These are phyloP conservation scores for Triticum urartu DNA, from an alignment of 176 grass and related monocot genomes.

Conservation along the genomic window DNA sequence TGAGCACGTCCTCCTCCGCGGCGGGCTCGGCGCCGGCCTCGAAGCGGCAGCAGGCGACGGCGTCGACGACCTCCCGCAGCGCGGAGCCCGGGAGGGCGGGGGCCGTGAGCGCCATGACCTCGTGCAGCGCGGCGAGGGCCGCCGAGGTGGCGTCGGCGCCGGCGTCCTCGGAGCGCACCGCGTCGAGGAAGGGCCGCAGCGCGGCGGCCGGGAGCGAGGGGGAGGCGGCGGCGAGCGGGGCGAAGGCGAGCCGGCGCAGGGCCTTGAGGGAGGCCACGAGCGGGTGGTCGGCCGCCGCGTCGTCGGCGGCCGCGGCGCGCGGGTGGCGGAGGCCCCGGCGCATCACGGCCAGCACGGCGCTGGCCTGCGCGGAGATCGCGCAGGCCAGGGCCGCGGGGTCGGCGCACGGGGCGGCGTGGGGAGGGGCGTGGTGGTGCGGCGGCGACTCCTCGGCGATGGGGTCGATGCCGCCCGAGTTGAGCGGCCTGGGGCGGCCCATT, in stretches of 20 bases:
- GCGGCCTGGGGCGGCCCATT: slow-evolving; percentile 61
- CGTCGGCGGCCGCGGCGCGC: slow-evolving; percentile 42
- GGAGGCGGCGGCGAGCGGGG: slow-evolving; percentile 22
- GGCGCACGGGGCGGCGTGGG: not conserved
- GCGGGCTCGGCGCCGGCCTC: slow-evolving; percentile 63
- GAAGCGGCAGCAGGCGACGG: slow-evolving; percentile 75
- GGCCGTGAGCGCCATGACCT: slow-evolving; percentile 62
- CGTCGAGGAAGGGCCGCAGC: slow-evolving; percentile 80
- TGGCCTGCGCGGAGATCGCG: slow-evolving; percentile 74
- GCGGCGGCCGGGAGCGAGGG: slow-evolving; percentile 34
- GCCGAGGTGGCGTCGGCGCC: slow-evolving; percentile 75
- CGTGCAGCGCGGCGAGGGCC: slow-evolving; percentile 62
- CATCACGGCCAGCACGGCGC: slow-evolving; percentile 85
- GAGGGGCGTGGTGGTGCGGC: not conserved
- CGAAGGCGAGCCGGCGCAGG: slow-evolving; percentile 78
- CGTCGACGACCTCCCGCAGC: slow-evolving; percentile 75
- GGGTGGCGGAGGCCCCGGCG: slow-evolving; percentile 67
- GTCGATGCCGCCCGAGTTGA: slow-evolving; percentile 48
- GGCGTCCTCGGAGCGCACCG: slow-evolving; percentile 72
- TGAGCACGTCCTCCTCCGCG: slow-evolving; percentile 79
- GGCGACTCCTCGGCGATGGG: slow-evolving; percentile 53
- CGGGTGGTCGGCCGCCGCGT: slow-evolving; percentile 55
- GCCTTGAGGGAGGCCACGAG: slow-evolving; percentile 72
- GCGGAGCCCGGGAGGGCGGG: slow-evolving; percentile 42
- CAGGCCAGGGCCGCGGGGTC: slow-evolving; percentile 61